Percentiles rank a stretch among this genome's conserved stretches.
Conservation (phyloP, 257 asterid species). For the Solanum pimpinellifolium region DNA sequence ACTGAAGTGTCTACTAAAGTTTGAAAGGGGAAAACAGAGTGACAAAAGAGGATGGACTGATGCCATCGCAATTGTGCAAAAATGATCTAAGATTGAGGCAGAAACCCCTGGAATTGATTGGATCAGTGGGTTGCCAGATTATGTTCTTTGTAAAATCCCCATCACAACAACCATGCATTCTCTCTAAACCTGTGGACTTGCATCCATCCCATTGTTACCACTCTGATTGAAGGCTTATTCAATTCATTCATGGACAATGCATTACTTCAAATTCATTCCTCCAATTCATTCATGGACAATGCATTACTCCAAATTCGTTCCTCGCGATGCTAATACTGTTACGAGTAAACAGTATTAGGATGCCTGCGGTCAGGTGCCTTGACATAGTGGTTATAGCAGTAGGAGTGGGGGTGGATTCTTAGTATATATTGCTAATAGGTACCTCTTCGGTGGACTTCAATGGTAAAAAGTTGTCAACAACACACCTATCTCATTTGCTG, state of each 20-base stretch:
- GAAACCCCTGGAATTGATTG: slow-evolving; percentile 7
- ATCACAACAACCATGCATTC: slow-evolving; percentile 48
- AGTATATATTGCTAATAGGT: not conserved
- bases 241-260: not conserved
- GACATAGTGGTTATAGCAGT: not conserved
- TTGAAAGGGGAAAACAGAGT: too few relatives aligned
- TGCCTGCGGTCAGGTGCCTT: not conserved
- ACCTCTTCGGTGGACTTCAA: not conserved
- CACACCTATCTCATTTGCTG: not conserved
- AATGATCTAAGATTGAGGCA: not conserved
- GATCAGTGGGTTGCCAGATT: slow-evolving; percentile 25
- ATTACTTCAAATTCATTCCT: not conserved
- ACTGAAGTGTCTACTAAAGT: too few relatives aligned
- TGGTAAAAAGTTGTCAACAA: not conserved
- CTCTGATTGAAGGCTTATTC: not conserved
- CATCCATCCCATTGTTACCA: too few relatives aligned
- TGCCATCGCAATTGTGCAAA: too few relatives aligned
- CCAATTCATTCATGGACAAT: not conserved
- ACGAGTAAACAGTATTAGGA: too few relatives aligned
- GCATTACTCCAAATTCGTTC: not conserved
- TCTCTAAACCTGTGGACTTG: slow-evolving; percentile 12
- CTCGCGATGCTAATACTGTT: not conserved
- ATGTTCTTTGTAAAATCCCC: not conserved
- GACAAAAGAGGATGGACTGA: too few relatives aligned
- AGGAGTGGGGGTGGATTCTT: not conserved